A percentile compares a stretch with the other conserved stretches of the same genome.
These are phyloP conservation scores for Coniochaeta ligniaria DNA, from an alignment of 2,329 filamentous ascomycete genomes.

Conservation along the genomic window DNA sequence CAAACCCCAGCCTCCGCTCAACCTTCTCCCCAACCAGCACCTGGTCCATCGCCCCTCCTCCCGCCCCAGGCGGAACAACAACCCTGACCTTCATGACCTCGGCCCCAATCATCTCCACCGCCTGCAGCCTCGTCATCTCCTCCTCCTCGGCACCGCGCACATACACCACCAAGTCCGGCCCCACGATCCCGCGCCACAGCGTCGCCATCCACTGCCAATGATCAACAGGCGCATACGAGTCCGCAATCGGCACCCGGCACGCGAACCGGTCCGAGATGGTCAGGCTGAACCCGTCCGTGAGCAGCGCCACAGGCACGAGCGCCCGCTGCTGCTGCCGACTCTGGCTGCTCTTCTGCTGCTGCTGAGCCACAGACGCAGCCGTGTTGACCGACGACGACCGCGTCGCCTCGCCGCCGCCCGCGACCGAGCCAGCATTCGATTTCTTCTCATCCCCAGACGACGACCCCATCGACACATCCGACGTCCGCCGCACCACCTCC, in stretches of 20 bases:
- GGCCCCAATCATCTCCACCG: constrained; percentile 51
- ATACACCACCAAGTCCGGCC: constrained; percentile 73
- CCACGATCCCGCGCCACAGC: constrained; percentile 80
- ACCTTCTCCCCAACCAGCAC: constrained; percentile 57
- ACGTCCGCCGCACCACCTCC: background rate
- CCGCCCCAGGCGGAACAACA: constrained; percentile 36
- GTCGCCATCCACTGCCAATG: constrained; percentile 98
- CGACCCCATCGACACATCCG: constrained; percentile 1
- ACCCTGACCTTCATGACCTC: constrained; percentile 49
- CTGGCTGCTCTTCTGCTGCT: background rate
- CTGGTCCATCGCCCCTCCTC: constrained; percentile 51
- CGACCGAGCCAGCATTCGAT: background rate
- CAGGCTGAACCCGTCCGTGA: constrained; percentile 74
- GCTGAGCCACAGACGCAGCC: background rate
- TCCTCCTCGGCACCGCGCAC: constrained; percentile 34
- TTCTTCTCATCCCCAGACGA: background rate
- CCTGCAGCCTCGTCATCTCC: constrained; percentile 22
- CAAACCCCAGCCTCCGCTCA: constrained; percentile 72
- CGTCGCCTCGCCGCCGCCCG: constrained; percentile 1
- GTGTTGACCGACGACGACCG: background rate
- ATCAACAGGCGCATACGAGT: constrained; percentile 73
- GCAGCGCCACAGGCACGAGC: constrained; percentile 57
- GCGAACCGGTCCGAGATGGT: constrained; percentile 72
- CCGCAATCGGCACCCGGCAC: constrained; percentile 63
- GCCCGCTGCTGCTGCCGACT: background rate